Evolutionary conservation across 768 basidiomycete species (phyloP).

Genomic region (Tephrocybe sp.): DNA sequence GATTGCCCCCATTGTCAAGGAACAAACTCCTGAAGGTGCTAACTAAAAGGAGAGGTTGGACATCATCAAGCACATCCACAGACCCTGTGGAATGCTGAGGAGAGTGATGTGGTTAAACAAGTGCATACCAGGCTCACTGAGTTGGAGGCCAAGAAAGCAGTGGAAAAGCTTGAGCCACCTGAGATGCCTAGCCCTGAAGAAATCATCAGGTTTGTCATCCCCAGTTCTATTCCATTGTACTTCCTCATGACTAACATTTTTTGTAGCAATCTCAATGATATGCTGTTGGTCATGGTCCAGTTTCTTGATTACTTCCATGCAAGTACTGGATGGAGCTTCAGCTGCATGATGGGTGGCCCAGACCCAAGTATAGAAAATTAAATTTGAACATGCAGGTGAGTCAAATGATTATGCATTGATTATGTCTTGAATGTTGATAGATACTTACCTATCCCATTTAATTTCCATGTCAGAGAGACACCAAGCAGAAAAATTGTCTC

Average conservation of each 20-base stretch:
- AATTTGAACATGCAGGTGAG: not conserved
- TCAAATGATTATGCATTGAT: too few species aligned
- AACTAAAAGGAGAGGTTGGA: not conserved
- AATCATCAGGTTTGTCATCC: not conserved
- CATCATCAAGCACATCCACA: not conserved
- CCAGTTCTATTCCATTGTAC: not conserved
- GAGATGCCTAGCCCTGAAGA: not conserved
- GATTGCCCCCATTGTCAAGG: not conserved
- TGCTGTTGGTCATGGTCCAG: not conserved
- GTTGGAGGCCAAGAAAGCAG: not conserved
- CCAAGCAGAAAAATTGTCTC: too few species aligned
- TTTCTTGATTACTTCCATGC: not conserved
- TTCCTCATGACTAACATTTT: not conserved
- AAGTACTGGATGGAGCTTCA: conserved; percentile 2
- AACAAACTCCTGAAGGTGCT: not conserved
- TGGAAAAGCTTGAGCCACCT: not conserved
- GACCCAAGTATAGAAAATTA: not conserved
- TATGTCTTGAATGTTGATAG: too few species aligned
- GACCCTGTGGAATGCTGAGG: not conserved
- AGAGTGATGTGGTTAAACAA: not conserved
- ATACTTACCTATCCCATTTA: too few species aligned
- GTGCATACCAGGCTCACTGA: not conserved
- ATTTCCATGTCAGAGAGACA: too few species aligned
- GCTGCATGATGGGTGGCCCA: conserved; percentile 1
- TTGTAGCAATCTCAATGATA: not conserved